A percentile compares a stretch with the other conserved stretches of the same genome.
Evolutionary conservation across 345 rosid genomes (phyloP).

Genomic region (Pistacia vera): DNA sequence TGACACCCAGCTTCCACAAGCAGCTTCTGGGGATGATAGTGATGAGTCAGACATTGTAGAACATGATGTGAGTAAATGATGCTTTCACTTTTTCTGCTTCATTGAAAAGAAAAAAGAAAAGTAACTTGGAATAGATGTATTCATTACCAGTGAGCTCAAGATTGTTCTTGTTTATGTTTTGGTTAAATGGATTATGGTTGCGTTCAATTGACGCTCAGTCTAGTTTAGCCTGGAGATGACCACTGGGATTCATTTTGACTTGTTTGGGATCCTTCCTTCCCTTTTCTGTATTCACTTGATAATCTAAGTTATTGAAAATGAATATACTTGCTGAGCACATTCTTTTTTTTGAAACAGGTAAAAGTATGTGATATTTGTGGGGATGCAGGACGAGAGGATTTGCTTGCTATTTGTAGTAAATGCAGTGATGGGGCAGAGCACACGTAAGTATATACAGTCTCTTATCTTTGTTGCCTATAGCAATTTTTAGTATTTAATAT

Average conservation of each 20-base stretch:
- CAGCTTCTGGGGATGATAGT: constrained; percentile 60
- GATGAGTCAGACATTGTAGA: constrained; percentile 79
- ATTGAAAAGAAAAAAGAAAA: not conserved
- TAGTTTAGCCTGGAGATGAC: constrained; percentile 2
- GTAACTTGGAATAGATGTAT: not conserved
- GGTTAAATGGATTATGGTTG: not conserved
- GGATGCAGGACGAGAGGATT: constrained; percentile 98
- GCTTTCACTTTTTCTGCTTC: constrained; percentile 16
- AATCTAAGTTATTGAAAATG: not conserved
- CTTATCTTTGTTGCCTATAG: constrained; percentile 13
- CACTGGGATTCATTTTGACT: not conserved
- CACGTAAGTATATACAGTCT: constrained; percentile 63
- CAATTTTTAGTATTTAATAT: constrained; percentile 3
- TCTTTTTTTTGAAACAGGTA: constrained; percentile 60
- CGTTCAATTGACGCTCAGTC: not conserved
- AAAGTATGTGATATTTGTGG: constrained; percentile 99
- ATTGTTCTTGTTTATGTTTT: not conserved
- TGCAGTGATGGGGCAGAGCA: constrained; percentile 99
- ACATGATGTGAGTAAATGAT: constrained; percentile 76
- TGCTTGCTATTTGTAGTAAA: constrained; percentile 88
- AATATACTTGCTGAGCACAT: constrained; percentile 12
- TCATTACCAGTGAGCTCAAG: constrained; percentile 3
- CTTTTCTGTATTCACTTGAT: not conserved
- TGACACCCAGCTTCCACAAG: constrained; percentile 35
- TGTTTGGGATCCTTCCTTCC: not conserved